Conservation (phyloP, 164 flowering plant genomes). For the Aristolochia fimbriata region DNA sequence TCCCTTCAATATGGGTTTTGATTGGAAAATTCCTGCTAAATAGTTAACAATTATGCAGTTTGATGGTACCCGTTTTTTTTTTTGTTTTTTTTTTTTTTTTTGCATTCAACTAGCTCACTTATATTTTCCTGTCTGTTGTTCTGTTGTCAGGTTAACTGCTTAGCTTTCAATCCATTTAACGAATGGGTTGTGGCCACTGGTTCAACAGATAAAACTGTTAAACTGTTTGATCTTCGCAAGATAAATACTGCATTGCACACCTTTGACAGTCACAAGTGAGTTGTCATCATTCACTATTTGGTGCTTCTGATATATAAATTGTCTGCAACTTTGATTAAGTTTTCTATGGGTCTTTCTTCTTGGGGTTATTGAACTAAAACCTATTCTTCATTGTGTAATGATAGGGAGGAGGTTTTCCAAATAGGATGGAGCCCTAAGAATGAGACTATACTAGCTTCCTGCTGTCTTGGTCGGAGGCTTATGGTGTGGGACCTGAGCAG, state of each 20-base stretch:
- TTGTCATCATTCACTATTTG: constrained; percentile 1
- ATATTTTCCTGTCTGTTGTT: no score
- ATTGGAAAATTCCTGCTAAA: no score
- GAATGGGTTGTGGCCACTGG: constrained; percentile 98
- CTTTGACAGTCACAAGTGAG: constrained; percentile 92
- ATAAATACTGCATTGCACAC: constrained; percentile 68
- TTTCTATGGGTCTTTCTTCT: background rate
- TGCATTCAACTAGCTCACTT: no score
- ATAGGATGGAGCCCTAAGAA: constrained; percentile 95
- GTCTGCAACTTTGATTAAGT: background rate
- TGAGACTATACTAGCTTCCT: constrained; percentile 92
- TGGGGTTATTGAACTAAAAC: background rate
- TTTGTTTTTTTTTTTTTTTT: no score
- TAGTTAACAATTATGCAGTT: no score
- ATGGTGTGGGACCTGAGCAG: constrained; percentile 99
- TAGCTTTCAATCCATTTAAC: constrained; percentile 93
- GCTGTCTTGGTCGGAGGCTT: constrained; percentile 89
- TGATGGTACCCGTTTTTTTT: no score
- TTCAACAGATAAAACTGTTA: constrained; percentile 92
- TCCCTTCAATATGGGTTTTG: no score
- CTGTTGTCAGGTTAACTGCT: constrained; percentile 68
- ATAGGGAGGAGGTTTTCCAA: constrained; percentile 94
- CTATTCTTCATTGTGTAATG: background rate
- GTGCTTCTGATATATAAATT: background rate
- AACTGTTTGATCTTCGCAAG: constrained; percentile 90